These are phyloP conservation scores for Polyporus tsugae DNA, from an alignment of 1,284 basidiomycete species.

Conservation along the genomic window DNA sequence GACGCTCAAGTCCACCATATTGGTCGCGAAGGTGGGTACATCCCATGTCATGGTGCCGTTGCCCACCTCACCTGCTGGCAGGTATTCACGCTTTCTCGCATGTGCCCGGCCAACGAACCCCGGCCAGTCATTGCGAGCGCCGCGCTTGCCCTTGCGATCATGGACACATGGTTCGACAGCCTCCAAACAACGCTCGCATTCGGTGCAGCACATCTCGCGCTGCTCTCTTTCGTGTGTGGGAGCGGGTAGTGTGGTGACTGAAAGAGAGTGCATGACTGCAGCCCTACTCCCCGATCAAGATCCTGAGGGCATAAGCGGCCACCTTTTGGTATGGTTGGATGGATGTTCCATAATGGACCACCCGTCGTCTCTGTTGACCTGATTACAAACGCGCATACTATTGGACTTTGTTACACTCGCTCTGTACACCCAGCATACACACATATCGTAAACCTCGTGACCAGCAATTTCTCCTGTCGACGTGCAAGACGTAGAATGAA, in stretches of 20 bases:
- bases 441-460: background rate
- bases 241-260: constrained; percentile 18
- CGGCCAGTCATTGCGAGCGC: constrained; percentile 32
- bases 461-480: background rate
- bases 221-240: constrained; percentile 36
- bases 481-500: background rate
- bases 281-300: background rate
- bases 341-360: background rate
- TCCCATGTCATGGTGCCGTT: constrained; percentile 16
- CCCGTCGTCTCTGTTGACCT: background rate
- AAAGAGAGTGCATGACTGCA: background rate
- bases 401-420: background rate
- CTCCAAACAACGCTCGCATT: constrained; percentile 48
- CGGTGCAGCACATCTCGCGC: constrained; percentile 48
- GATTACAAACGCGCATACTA: background rate
- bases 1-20: constrained; percentile 41
- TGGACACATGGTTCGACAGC: constrained; percentile 56
- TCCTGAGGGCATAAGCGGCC: background rate
- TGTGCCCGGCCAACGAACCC: constrained; percentile 41
- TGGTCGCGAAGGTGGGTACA: constrained; percentile 55
- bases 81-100: constrained; percentile 44
- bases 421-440: background rate
- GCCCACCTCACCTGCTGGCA: constrained; percentile 21
- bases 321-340: background rate
- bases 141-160: constrained; percentile 49